Conservation (phyloP, 495 filamentous ascomycete species). For the Letharia lupina region DNA sequence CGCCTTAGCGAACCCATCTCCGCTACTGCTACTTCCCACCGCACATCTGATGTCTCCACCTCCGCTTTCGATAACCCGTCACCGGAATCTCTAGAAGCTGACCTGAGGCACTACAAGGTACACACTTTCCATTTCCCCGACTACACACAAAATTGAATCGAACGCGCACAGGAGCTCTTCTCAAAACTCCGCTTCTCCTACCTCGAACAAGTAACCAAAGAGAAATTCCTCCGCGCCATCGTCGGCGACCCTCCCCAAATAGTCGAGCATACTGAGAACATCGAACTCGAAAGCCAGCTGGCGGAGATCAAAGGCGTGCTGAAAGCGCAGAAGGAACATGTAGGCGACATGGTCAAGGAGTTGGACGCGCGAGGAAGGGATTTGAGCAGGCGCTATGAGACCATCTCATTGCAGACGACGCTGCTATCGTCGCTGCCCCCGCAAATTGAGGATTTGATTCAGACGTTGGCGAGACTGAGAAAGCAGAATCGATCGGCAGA, state of each 20-base stretch:
- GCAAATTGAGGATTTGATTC: conserved; percentile 54
- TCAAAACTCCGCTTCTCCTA: conserved; percentile 92
- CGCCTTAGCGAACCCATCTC: conserved; percentile 68
- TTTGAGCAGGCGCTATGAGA: conserved; percentile 52
- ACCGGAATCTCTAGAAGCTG: conserved; percentile 69
- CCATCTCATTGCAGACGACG: conserved; percentile 51
- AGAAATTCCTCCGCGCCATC: conserved; percentile 93
- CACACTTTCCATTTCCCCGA: neutral
- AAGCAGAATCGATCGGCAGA: conserved; percentile 14
- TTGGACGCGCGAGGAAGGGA: conserved; percentile 61
- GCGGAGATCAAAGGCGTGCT: conserved; percentile 63
- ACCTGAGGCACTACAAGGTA: conserved; percentile 80
- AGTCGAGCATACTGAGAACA: conserved; percentile 73
- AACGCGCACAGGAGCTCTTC: conserved; percentile 62
- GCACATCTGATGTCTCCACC: conserved; percentile 63
- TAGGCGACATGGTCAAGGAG: conserved; percentile 59
- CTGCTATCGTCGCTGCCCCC: conserved; percentile 53
- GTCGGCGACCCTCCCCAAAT: conserved; percentile 82
- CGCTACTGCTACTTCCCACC: conserved; percentile 39
- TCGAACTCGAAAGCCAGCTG: conserved; percentile 65
- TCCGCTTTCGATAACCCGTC: conserved; percentile 58
- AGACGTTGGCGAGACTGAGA: conserved; percentile 13
- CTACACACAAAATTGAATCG: neutral
- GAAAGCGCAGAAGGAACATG: conserved; percentile 69
- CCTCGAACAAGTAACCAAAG: conserved; percentile 77